Base-by-base conservation (phyloP, 805 yeast genomes). In the Candida tammaniensis region DNA sequence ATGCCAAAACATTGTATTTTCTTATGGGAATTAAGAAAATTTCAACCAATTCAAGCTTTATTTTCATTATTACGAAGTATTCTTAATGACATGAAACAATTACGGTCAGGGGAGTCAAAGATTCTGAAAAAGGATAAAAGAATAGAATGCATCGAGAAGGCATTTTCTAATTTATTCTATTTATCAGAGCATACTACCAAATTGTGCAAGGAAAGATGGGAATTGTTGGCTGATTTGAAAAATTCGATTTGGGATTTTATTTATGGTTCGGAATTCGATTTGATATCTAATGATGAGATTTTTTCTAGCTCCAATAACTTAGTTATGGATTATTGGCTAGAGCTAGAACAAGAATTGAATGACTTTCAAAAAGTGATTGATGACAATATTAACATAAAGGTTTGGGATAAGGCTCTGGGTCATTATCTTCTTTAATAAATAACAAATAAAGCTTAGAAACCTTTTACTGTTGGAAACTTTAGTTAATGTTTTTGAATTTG, bases 121-220 rank as follows among this genome's bases (percentile, higher is more conserved):
- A 19, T 14, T 11, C 35, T 23, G 11, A 29, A 24, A 23, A 26
- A 17, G 6, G 42, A 40, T 19, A 20, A 22, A 11, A 44, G 45
- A 29, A 51, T 49, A 2, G 25, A 21, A n/a, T 33, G 38, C 7
- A 39, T 54, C 10, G 33, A 37, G 2, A 28, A 35, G 3, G 39
- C 52, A 9, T 31, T 52, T 6, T 22, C 35, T 5, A 46, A 43
- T 11, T 33, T 55, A 10, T 34, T 39, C 2, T 54, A 54, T 32
- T 31, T 55, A 19, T 47, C 58, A 1, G 36, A 45, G 10, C 55
- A 54, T 33, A 49, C 57, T 7, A 49, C 59, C 1, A 31, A 29
- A 11, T 34, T 54, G 4, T 55, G 59, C 23, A 36, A 42, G 17
- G 51, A 53, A 22, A 31, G 61, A 6, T 55, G 61, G 59, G 28